Percentiles rank a stretch among this genome's conserved stretches.
These are phyloP conservation scores for Puccinia hordei DNA, from an alignment of 1,284 basidiomycete genomes.

Conservation along the genomic window DNA sequence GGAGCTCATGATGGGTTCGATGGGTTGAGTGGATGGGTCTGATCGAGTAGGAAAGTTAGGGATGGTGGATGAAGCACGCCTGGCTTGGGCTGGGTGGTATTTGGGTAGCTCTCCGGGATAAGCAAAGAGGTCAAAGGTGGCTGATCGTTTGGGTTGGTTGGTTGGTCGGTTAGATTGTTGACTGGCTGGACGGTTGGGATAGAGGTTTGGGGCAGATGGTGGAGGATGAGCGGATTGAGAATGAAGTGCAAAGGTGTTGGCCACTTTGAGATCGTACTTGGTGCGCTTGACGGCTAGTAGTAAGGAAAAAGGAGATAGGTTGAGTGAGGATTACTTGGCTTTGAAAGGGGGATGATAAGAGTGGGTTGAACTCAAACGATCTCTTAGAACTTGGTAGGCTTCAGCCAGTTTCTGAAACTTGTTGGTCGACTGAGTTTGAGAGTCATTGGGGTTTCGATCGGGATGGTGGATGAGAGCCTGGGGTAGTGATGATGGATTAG, in stretches of 20 bases:
- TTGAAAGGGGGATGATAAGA: neutral
- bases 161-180: conserved; percentile 1
- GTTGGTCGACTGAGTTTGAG: conserved; percentile 32
- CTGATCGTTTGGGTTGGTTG: conserved; percentile 14
- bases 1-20: neutral
- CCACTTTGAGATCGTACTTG: conserved; percentile 28
- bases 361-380: conserved; percentile 25
- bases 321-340: too few relatives aligned
- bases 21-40: neutral
- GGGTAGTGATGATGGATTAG: neutral
- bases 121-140: conserved; percentile 30
- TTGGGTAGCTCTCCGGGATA: conserved; percentile 22
- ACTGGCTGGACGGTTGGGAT: neutral
- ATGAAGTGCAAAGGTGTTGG: neutral
- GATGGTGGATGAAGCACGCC: neutral
- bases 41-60: neutral
- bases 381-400: conserved; percentile 30
- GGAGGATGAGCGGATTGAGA: neutral
- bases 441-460: conserved; percentile 42
- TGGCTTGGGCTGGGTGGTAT: neutral
- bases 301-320: neutral
- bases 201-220: neutral
- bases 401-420: conserved; percentile 38
- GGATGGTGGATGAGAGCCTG: conserved; percentile 44
- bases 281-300: conserved; percentile 13